Conservation (phyloP, 306 rosid species). For the Vigna mungo region DNA sequence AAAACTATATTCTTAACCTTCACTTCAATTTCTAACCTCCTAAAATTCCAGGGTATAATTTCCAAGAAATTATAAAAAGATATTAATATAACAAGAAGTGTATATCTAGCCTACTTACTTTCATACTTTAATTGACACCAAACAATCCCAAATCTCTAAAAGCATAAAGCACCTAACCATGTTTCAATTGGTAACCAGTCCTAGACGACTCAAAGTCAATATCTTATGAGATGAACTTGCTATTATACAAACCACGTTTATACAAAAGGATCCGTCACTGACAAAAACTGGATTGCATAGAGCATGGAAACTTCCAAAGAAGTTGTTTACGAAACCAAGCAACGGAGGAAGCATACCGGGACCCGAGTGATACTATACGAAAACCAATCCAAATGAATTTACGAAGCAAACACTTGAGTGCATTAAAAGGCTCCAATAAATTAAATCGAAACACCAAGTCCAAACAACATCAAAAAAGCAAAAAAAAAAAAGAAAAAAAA, state of each 20-base stretch:
- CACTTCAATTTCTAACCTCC: not conserved
- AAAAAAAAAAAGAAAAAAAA: not conserved
- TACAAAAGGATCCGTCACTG: not conserved
- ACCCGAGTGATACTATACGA: conserved; percentile 7
- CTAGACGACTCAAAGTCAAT: not conserved
- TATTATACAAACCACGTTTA: not conserved
- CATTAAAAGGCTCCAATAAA: conserved; percentile 26
- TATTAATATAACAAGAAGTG: conserved; percentile 18
- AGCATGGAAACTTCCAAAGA: conserved; percentile 28
- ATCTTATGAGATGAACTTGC: conserved; percentile 20
- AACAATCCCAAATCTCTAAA: not conserved
- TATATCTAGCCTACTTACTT: conserved; percentile 12
- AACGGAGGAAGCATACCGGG: not conserved
- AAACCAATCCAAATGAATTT: conserved; percentile 32
- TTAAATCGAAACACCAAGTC: conserved; percentile 45
- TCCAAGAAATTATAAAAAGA: not conserved
- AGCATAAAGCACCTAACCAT: not conserved
- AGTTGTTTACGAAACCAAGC: not conserved
- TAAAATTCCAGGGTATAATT: conserved; percentile 1
- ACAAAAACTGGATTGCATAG: not conserved
- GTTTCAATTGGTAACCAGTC: not conserved
- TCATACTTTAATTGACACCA: not conserved
- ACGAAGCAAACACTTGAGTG: conserved; percentile 6
- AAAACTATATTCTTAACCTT: conserved; percentile 34
- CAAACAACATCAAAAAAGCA: conserved; percentile 27